Evolutionary conservation across 2,329 filamentous ascomycete species (phyloP), one percentile per base, ranked within the genome.

Genomic region (Fusarium globosum): DNA sequence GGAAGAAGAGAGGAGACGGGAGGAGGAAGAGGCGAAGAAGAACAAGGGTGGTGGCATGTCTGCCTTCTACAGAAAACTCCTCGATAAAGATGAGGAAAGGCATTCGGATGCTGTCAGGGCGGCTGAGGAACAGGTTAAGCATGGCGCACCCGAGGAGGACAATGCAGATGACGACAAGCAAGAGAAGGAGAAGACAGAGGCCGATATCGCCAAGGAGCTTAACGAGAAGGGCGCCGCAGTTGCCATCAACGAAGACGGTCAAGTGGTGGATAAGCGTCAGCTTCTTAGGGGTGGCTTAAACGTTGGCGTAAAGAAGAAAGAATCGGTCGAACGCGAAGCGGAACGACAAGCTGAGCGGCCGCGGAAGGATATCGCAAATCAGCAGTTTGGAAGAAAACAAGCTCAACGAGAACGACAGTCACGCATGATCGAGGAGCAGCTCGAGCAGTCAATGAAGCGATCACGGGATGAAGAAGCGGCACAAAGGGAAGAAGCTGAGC

Each of bases 231-330:
- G 85, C 71, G 90, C 83, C 1, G 84, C 85, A 7, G 88, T 96
- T 43, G 88, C 90, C 13, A 83, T 96, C 76, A 96, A 96, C 77
- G 94, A 96, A 69, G 94, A 96, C 43, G 94, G 94, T 0, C 90
- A 95, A 79, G 91, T 96, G 4, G 92, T 94, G 33, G 94, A 97
- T 80, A 96, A 95, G 85, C 87, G 93, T n/a, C 91, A 96, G 80
- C 85, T 96, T 14, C 87, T 97, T 12, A 88, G 85, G 52, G 92
- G 93, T 12, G 94, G 94, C 33, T 86, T 97, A 58, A 97, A 97
- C 76, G 83, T 96, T 23, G 87, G 88, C 56, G 85, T 88, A 1
- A 92, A 89, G 79, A 91, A 91, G 75, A 90, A 90, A 80, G 83
- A 87, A 63, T 80, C 64, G 35, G 71, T 61, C 14, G 76, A 77